Evolutionary conservation across 1,284 basidiomycete species (phyloP), one percentile per base, ranked within the genome.

Genomic region (Apiotrichum siamense): DNA sequence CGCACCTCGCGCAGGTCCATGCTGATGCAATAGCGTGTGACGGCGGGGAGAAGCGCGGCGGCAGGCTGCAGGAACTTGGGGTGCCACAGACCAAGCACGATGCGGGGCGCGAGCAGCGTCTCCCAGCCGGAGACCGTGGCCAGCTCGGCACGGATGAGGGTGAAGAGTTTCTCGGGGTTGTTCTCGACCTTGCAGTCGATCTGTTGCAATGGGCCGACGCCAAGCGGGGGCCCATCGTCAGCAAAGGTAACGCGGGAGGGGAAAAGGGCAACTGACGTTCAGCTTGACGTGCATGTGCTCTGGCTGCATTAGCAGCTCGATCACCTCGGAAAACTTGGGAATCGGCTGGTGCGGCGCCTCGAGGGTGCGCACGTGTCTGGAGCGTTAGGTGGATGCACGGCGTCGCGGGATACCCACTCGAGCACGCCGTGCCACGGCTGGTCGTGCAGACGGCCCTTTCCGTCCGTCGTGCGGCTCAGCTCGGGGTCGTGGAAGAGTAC

Each of bases 401-500:
- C 27, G 3, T 17, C 12, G 20, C 12, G 24, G 31, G 26, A 26
- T 11, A 66, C 69, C 54, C 44, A 74, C 72, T 75, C 70, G n/a
- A 75, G 55, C 0, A 67, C 66, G 12, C 70, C 74, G 17, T 43
- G 24, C 74, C 79, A 81, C 6, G 70, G 67, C 54, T 75, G 75
- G 41, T 76, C 68, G 38, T 76, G 69, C 57, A 81, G 78, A 21
- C 74, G 65, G 24, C 80, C 81, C 13, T 70, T 71, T 21, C 80
- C 79, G 60, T 79, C 69, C 29, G 81, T 82, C 18, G 80, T 82
- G 20, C 80, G 70, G 45, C 76, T 76, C 11, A 81, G 63, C 32
- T 69, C 82, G 12, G 89, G 87, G 74, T 97, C 93, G 72, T 97
- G 92, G 75, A 94, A 96, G 88, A 97, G 92, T 56, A 97, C 75